These are phyloP conservation scores for Nothomitra cinnamomea DNA, from an alignment of 2,329 filamentous ascomycete species.

Conservation along the genomic window DNA sequence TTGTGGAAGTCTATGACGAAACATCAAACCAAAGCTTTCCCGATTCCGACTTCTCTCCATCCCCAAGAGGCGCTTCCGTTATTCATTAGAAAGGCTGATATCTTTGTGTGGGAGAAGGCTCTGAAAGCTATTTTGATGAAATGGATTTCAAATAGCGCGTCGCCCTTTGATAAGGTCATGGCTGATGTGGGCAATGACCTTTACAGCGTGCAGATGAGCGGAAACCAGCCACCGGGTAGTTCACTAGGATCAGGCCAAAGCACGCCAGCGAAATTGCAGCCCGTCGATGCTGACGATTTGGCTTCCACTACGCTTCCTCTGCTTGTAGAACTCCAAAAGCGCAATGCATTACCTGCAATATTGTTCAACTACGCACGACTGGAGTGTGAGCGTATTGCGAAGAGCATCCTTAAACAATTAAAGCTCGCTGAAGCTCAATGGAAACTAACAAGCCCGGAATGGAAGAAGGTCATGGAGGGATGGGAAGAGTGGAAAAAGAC, in stretches of 20 bases:
- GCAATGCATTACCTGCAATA: slow-evolving; percentile 53
- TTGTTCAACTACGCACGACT: slow-evolving; percentile 61
- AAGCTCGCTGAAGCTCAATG: slow-evolving; percentile 36
- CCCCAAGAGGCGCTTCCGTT: slow-evolving; percentile 32
- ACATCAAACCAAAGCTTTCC: slow-evolving; percentile 33
- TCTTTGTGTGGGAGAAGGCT: slow-evolving; percentile 44
- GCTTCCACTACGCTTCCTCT: slow-evolving; percentile 36
- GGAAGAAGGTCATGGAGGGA: slow-evolving; percentile 40
- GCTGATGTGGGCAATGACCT: slow-evolving; percentile 24
- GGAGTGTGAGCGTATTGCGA: slow-evolving; percentile 43
- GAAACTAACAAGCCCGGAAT: slow-evolving; percentile 38
- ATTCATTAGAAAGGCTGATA: slow-evolving; percentile 45
- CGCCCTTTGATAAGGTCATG: slow-evolving; percentile 35
- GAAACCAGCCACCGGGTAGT: neutral
- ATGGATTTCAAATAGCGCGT: slow-evolving; percentile 41
- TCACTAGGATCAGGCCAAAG: slow-evolving; percentile 8
- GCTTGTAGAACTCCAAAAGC: slow-evolving; percentile 40
- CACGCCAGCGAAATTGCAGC: slow-evolving; percentile 9
- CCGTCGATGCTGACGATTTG: slow-evolving; percentile 18
- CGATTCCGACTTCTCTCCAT: slow-evolving; percentile 31
- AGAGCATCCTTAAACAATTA: slow-evolving; percentile 34
- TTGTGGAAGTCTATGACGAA: slow-evolving; percentile 49
- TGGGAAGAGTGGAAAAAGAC: slow-evolving; percentile 40
- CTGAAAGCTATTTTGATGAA: slow-evolving; percentile 40
- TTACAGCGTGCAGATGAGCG: neutral